Percentiles rank a stretch among this genome's conserved stretches.
These are phyloP conservation scores for Platismatia glauca DNA, from an alignment of 495 filamentous ascomycete genomes.

Conservation along the genomic window DNA sequence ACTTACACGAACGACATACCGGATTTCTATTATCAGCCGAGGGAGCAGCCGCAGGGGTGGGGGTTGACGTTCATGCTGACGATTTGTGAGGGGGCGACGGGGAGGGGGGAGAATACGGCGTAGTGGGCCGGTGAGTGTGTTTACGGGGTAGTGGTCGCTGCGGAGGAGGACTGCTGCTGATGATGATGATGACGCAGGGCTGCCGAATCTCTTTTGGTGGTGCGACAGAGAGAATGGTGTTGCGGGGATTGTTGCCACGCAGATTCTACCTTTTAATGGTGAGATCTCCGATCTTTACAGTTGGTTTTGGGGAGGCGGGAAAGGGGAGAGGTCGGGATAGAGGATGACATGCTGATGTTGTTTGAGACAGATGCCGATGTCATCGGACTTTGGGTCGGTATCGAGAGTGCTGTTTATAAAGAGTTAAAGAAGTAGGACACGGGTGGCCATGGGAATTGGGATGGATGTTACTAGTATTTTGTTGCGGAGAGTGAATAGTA, in stretches of 20 bases:
- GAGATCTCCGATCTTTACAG: background rate
- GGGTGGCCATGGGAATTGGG: background rate
- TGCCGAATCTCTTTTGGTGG: conserved; percentile 56
- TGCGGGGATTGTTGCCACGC: too few species aligned
- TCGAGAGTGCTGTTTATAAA: conserved; percentile 33
- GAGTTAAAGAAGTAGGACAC: background rate
- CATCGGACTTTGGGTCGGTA: conserved; percentile 31
- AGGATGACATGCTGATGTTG: background rate
- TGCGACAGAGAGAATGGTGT: too few species aligned
- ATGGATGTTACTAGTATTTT: conserved; percentile 7
- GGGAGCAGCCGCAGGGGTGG: conserved; percentile 57
- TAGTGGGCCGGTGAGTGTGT: conserved; percentile 37
- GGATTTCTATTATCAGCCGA: too few species aligned
- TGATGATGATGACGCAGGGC: conserved; percentile 26
- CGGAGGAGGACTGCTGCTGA: background rate
- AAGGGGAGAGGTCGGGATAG: background rate
- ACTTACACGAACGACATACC: too few species aligned
- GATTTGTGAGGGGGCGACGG: conserved; percentile 35
- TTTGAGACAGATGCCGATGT: conserved; percentile 30
- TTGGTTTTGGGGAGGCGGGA: too few species aligned
- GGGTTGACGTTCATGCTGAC: conserved; percentile 49
- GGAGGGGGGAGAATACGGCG: conserved; percentile 38
- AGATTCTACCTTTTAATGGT: conserved; percentile 47
- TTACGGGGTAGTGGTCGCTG: background rate
- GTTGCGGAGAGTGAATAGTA: conserved; percentile 3